phyloP scores from a whole-genome alignment of 768 basidiomycete genomes.

The Pleurotus djamor region DNA sequence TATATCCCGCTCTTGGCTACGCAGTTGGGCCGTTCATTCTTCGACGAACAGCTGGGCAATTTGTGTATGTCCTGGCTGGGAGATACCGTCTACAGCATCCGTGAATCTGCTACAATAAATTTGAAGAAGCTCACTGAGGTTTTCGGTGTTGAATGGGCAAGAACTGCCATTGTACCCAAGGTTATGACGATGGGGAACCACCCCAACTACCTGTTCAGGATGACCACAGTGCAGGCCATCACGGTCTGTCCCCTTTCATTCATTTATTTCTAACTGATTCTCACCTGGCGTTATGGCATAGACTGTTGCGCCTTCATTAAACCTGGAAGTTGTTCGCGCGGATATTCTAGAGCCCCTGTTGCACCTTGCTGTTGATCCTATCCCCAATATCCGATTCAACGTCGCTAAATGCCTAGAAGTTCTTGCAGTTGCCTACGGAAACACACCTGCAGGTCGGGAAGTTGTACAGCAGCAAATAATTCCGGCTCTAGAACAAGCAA shows the following conservation, averaged over 20 bases:
- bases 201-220: conserved; percentile 94
- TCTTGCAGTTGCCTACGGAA: conserved; percentile 69
- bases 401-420: conserved; percentile 95
- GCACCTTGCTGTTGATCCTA: conserved; percentile 82
- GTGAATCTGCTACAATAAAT: conserved; percentile 97
- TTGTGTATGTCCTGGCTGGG: conserved; percentile 99
- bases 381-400: conserved; percentile 99
- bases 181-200: conserved; percentile 97
- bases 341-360: conserved; percentile 85
- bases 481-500: conserved; percentile 84
- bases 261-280: conserved; percentile 6
- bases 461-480: conserved; percentile 73
- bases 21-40: conserved; percentile 96
- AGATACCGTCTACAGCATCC: conserved; percentile 97
- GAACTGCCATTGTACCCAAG: conserved; percentile 90
- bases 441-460: conserved; percentile 65
- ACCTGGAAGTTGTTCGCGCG: conserved; percentile 75
- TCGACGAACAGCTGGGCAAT: conserved; percentile 95
- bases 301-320: conserved; percentile 95
- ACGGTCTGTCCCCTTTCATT: conserved; percentile 56
- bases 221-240: conserved; percentile 99
- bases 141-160: conserved; percentile 98
- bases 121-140: conserved; percentile 97
- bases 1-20: conserved; percentile 98
- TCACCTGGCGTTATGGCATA: conserved; percentile 24